Base-by-base conservation (phyloP, 2,329 filamentous ascomycete species). In the Fusarium hostae region DNA sequence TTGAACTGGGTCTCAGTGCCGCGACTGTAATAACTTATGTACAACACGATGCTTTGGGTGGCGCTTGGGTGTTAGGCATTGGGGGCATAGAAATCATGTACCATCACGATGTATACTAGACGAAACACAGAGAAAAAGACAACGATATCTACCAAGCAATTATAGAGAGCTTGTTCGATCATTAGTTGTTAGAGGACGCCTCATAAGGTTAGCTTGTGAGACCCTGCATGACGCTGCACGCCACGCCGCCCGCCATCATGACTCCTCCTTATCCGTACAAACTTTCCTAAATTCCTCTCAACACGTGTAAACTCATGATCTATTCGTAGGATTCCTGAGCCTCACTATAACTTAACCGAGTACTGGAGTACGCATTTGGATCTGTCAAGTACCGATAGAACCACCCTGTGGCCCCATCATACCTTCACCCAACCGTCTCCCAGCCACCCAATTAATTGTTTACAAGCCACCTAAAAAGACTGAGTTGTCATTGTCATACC, bases 361-460 rank as follows among this genome's bases (percentile, higher is more conserved):
- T 32, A n/a, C 6, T 43, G 24, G 44, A 20, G n/a, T 16, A 45
- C 30, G 45, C 28, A 43, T 13, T 39, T 68, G 28, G n/a, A 9
- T 24, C 66, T 28, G 34, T 34, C 32, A 58, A 58, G 54, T 24
- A 22, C 24, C 20, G 26, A 57, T n/a, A 44, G n/a, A 35, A 30
- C 52, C 60, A 44, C 58, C 26, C 34, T 56, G 56, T 56, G 52
- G 66, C 44, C 45, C 39, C 41, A 50, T 67, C 63, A 56, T 63
- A 54, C 59, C 55, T 48, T 66, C 41, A 39, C 51, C 48, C 18
- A 50, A 37, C 66, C 50, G 50, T 62, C 56, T 64, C 55, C 76
- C 76, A 78, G 76, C 76, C 76, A 78, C 76, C 73, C 60, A 68
- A 59, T 77, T 76, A 66, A 58, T 77, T 75, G 66, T 76, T 75